A percentile compares a stretch with the other conserved stretches of the same genome.
These are phyloP conservation scores for Leucoagaricus sp. DNA, from an alignment of 1,284 basidiomycete genomes.

Conservation along the genomic window DNA sequence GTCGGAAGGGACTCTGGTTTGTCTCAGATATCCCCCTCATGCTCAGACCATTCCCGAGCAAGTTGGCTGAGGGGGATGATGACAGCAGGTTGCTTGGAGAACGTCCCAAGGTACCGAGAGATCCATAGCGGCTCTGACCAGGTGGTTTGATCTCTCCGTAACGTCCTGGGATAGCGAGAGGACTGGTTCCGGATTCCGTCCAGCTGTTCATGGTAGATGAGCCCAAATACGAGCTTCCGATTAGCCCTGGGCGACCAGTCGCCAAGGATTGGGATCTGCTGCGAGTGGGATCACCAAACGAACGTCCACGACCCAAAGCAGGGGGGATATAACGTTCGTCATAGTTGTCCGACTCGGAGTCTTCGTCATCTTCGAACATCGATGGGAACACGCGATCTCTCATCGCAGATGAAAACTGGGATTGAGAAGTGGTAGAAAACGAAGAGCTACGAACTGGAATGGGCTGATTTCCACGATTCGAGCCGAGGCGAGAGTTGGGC, in stretches of 20 bases:
- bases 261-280: constrained; percentile 79
- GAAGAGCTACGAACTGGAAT: constrained; percentile 66
- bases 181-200: constrained; percentile 51
- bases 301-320: constrained; percentile 50
- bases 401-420: constrained; percentile 60
- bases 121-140: constrained; percentile 63
- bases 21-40: constrained; percentile 31
- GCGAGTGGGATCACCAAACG: constrained; percentile 61
- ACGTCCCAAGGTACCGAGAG: constrained; percentile 54
- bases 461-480: constrained; percentile 38
- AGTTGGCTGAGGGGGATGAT: constrained; percentile 43
- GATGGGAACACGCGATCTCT: constrained; percentile 55
- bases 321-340: constrained; percentile 57
- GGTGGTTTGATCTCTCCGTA: constrained; percentile 65
- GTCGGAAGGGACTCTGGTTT: constrained; percentile 80
- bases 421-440: constrained; percentile 56
- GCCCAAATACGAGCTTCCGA: constrained; percentile 42
- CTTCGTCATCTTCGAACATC: constrained; percentile 39
- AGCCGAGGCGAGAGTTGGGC: constrained; percentile 40
- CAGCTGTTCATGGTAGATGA: constrained; percentile 50
- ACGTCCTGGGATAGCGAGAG: constrained; percentile 52
- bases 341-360: constrained; percentile 50
- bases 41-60: constrained; percentile 49
- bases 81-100: constrained; percentile 48
- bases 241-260: constrained; percentile 52